Base-by-base conservation (phyloP, 805 yeast species). In the Zygotorulaspora chibaensis region DNA sequence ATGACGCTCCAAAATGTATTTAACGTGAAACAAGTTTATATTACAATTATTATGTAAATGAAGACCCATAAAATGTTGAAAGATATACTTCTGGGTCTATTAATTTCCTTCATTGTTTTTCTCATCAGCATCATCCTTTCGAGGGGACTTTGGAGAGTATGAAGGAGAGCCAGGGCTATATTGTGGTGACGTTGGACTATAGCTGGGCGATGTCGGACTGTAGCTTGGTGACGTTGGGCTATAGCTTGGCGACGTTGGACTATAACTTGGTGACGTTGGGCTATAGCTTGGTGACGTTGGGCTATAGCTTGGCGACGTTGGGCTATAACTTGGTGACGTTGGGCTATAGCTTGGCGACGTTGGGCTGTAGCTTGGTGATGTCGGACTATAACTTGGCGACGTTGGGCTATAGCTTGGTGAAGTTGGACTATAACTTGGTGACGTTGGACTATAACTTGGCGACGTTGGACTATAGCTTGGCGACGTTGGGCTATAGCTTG, bases 391-490 rank as follows among this genome's bases (percentile, higher is more conserved):
- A 12, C 72, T 58, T 55, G 95, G 93, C 0, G 88, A 80, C 0
- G 90, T 83, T 43, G 93, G 93, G 0, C 79, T 70, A 60, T 81
- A 81, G 4, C 65, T 53, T 48, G 87, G 87, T 3, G 81, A 73
- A 0, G 87, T 80, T 41, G 87, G 86, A 0, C 77, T 69, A 62
- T 81, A 81, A 1, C 70, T 54, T 60, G 89, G 81, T 0, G 90
- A 81, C 0, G 95, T 84, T 42, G 96, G 96, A 0, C 83, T 73
- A 64, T 88, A 84, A 2, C 73, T 58, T 49, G 96, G 97, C 0
- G 91, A 83, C 0, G 96, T 87, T 51, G 93, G 91, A 0, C 81
- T 73, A 58, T 84, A 84, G 2, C 67, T 59, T 55, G 87, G 80
- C 0, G 87, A 80, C 0, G 87, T 80, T 45, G 96, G 95, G 0